Evolutionary conservation across 257 asterid genomes (phyloP), one percentile per base, ranked within the genome.

Genomic region (Ilex asprella): DNA sequence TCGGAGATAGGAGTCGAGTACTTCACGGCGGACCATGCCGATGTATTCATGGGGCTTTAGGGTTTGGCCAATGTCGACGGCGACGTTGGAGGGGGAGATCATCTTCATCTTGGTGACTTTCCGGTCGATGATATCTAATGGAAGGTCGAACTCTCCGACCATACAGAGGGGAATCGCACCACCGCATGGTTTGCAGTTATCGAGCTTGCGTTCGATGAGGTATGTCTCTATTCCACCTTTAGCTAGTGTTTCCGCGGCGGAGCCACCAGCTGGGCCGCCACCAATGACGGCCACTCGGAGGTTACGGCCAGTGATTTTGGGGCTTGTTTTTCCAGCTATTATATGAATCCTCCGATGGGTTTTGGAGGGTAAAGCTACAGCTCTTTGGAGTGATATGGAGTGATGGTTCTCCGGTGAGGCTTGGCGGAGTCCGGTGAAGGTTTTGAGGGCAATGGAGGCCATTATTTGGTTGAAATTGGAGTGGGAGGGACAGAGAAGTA

Each of bases 21-120:
- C 84, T 54, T 91, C 96, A 2, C 98, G 98, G 65, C 96, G 95
- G 77, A 91, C 96, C 98, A 91, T 88, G 1, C 96, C 96, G 59
- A 91, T 91, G 59, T 88, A 91, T 75, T 91, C 98, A 74, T 88
- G 95, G 12, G 96, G 91, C 75, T 91, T 84, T 11, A 91, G 78
- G 0, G 98, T 91, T 6, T 73, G 82, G 9, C 98, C 96, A 27
- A 91, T 86, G 70, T 91, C 94, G 2, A 91, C 98, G 13, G 98
- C 92, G 2, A 91, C 96, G 44, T 91, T 91, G 3, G 95, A 91
- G 4, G 98, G 98, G 0, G 98, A 91, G 31, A 91, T 88, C 98
- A 91, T 91, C 72, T 91, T 91, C 98, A 91, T 91, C 56, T 82
- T 88, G 6, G 98, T 91, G 10, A 91, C 96, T 3, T 81, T 60